phyloP scores from a whole-genome alignment of 345 rosid species.

The Firmiana major region DNA sequence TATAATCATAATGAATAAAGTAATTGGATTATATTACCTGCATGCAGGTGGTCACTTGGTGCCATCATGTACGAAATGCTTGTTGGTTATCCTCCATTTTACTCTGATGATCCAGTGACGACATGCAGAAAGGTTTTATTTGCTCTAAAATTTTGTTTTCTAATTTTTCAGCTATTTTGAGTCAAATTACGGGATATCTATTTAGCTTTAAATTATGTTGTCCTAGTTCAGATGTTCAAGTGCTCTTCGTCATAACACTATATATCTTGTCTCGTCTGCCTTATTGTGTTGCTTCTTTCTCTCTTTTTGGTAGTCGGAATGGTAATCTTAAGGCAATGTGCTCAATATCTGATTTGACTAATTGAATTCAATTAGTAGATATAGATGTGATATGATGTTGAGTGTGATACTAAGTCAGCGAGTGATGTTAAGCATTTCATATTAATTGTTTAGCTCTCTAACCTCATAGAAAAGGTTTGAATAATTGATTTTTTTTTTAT shows the following conservation, averaged over 20 bases:
- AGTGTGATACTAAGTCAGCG: not conserved
- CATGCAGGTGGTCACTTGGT: constrained; percentile 26
- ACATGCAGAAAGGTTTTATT: constrained; percentile 86
- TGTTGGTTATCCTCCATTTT: constrained; percentile 23
- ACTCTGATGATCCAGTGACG: constrained; percentile 69
- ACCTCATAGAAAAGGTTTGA: not conserved
- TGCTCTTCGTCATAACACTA: not conserved
- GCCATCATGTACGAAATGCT: constrained; percentile 25
- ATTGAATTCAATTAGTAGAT: not conserved
- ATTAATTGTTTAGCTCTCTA: not conserved
- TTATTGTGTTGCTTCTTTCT: not conserved
- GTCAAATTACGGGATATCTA: not conserved
- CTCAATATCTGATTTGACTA: no score
- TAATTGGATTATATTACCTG: constrained; percentile 5
- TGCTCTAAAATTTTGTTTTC: not conserved
- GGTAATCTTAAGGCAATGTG: not conserved
- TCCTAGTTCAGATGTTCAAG: not conserved
- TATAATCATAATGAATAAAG: not conserved
- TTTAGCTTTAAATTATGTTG: not conserved
- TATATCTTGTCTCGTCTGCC: not conserved
- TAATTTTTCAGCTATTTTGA: not conserved
- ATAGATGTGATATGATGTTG: not conserved
- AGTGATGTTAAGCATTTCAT: not conserved
- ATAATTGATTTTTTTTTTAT: not conserved
- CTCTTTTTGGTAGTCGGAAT: not conserved